These are phyloP conservation scores for Penicillium pancosmium DNA, from an alignment of 495 filamentous ascomycete species.

Conservation along the genomic window DNA sequence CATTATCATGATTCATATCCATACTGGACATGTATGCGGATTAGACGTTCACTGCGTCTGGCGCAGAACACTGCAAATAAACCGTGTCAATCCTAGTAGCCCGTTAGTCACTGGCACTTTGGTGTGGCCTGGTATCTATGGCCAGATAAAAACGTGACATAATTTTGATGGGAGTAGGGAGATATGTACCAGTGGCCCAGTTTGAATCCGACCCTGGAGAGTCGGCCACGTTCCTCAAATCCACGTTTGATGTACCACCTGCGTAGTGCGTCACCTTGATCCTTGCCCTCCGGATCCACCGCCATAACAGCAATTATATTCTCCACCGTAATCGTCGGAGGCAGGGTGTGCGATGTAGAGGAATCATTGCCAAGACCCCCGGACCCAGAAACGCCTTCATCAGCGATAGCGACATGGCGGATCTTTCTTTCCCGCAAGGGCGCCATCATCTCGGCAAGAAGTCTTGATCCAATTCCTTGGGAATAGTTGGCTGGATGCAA, in stretches of 20 bases:
- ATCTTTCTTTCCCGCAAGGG: conserved; percentile 8
- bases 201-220: conserved; percentile 31
- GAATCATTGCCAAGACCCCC: neutral
- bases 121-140: too few relatives aligned
- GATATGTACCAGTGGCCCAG: conserved; percentile 17
- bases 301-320: conserved; percentile 35
- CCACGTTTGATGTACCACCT: conserved; percentile 29
- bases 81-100: conserved; percentile 24
- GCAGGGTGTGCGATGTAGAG: neutral
- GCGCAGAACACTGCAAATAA: conserved; percentile 19
- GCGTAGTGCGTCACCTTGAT: conserved; percentile 24
- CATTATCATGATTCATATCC: neutral
- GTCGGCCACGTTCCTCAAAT: conserved; percentile 29
- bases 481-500: conserved; percentile 27
- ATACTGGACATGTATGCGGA: neutral
- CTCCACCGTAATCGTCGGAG: conserved; percentile 10
- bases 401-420: neutral
- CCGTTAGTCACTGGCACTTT: neutral
- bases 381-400: too few relatives aligned
- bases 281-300: conserved; percentile 27
- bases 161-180: too few relatives aligned
- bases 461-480: conserved; percentile 18
- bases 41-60: neutral
- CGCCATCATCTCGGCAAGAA: conserved; percentile 20
- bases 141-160: too few relatives aligned